Evolutionary conservation across 257 asterid species (phyloP).

Genomic region (Lantana camara): DNA sequence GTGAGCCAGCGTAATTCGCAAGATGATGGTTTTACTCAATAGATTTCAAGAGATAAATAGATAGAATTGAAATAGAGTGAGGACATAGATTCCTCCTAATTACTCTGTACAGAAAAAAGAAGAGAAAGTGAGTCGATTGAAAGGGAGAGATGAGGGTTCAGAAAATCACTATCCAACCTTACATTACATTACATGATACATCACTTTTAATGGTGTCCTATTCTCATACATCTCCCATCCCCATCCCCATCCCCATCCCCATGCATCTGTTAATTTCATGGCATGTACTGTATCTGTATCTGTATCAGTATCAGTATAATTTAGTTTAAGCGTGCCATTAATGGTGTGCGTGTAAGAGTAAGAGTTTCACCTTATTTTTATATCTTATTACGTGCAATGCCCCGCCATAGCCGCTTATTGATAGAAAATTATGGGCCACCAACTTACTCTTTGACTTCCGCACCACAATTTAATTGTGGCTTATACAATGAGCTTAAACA

Average conservation of each 20-base stretch:
- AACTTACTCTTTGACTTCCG: neutral
- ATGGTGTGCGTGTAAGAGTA: too few relatives aligned
- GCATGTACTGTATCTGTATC: conserved; percentile 8
- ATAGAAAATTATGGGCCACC: conserved; percentile 11
- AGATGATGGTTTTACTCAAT: too few relatives aligned
- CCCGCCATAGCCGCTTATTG: conserved; percentile 23
- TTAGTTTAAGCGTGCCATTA: neutral
- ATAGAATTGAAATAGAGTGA: too few relatives aligned
- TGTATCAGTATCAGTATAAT: too few relatives aligned
- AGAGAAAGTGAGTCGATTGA: too few relatives aligned
- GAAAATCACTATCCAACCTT: conserved; percentile 20
- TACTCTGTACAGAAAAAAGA: too few relatives aligned
- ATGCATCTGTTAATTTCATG: neutral
- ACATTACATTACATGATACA: neutral
- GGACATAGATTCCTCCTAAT: too few relatives aligned
- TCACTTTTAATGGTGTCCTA: conserved; percentile 20
- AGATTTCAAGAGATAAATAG: too few relatives aligned
- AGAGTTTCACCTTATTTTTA: neutral
- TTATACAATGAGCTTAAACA: too few relatives aligned
- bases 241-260: too few relatives aligned
- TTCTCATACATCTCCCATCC: too few relatives aligned
- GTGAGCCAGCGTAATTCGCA: neutral
- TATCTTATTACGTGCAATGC: conserved; percentile 12
- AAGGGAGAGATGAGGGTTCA: neutral
- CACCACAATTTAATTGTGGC: conserved; percentile 1